Evolutionary conservation across 305 asterid species (phyloP).

Genomic region (Solanum hybrid): DNA sequence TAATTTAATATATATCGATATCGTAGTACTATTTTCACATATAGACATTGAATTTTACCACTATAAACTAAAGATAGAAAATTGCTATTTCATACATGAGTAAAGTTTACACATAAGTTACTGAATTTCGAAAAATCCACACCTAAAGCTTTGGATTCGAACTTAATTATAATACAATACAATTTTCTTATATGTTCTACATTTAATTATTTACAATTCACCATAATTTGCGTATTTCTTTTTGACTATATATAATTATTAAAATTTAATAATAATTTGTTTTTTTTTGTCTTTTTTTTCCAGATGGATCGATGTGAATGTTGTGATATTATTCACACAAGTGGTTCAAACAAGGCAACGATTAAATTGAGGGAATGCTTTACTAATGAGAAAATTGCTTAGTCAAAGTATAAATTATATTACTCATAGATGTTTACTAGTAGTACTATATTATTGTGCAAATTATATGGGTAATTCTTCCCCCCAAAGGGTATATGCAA

Average conservation of each 20-base stretch:
- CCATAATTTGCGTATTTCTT: background rate
- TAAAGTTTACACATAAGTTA: background rate
- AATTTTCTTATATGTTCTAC: background rate
- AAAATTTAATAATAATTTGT: background rate
- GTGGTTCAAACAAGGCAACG: background rate
- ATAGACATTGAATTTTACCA: too few relatives aligned
- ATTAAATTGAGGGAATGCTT: background rate
- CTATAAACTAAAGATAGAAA: background rate
- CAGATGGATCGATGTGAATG: background rate
- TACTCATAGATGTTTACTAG: background rate
- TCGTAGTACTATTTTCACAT: too few relatives aligned
- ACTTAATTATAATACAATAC: background rate
- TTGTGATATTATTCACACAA: background rate
- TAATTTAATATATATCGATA: too few relatives aligned
- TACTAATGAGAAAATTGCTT: background rate
- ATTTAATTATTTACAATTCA: background rate
- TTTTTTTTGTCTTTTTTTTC: rapidly evolving
- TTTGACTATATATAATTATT: background rate
- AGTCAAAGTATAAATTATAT: background rate
- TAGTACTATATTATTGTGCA: background rate
- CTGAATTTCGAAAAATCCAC: background rate
- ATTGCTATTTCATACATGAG: background rate
- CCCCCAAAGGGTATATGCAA: background rate
- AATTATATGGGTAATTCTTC: background rate
- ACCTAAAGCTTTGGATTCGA: background rate